Base-by-base conservation (phyloP, 352 stramenopile genomes). In the Globisporangium mamillatum region DNA sequence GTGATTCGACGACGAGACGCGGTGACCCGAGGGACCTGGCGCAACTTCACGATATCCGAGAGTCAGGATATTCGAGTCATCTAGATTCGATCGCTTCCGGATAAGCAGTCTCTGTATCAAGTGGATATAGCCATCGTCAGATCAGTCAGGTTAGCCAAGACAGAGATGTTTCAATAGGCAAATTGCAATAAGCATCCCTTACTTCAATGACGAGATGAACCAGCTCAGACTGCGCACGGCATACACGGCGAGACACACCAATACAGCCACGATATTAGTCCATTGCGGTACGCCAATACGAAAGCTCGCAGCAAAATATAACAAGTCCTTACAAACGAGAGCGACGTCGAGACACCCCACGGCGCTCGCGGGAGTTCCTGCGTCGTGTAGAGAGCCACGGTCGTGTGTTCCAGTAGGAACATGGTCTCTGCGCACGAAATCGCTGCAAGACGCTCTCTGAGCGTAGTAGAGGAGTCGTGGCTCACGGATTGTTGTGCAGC, bases 1-100 rank as follows among this genome's bases (percentile, higher is more conserved):
- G 25, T 67, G 73, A 46, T 93, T 89, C 41, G 80, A 86, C 52
- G 82, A 77, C 46, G 75, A 67, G 10, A 92, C 67, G 16, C 69
- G 82, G 52, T 93, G 82, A 1, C 86, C 86, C 6, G 67, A 63
- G 27, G 72, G 68, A 9, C 73, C 79, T 0, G 80, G 82, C 0
- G 75, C 68, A 3, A 74, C 77, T 59, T 90, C 74, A 61, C 76
- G 79, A 70, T 91, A 94, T 6, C 86, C 86, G 8, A 93, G 75
- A 4, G 83, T 84, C 20, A 94, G 71, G 12, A 94, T 58, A 50
- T 94, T 91, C 25, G 75, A 73, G 34, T 90, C 77, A 16, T 81
- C 72, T 53, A 71, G 72, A 53, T 86, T 74, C 24, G 52, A 48
- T 4, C 79, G 67, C 5, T 82, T 84, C 2, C 80, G 79, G 18